Evolutionary conservation across 75 land plant genomes (phyloP), one percentile per base, ranked within the genome.

Genomic region (Pinus taeda): DNA sequence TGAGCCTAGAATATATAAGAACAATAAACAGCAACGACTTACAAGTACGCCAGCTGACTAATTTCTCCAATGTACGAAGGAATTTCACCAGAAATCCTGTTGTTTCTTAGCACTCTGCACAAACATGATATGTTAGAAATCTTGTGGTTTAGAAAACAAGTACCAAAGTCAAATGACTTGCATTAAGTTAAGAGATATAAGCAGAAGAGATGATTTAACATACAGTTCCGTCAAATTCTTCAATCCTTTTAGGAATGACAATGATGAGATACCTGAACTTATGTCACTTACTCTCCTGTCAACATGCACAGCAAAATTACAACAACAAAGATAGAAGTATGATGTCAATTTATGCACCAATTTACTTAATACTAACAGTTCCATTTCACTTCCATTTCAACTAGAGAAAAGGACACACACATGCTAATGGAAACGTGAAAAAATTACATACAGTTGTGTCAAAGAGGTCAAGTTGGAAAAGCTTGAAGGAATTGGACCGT

Each of bases 221-320:
- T 78, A 86, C 88, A 86, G 76, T 26, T 17, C 26, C 17, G n/a
- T 72, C 21, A 86, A 42, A 24, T 77, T 65, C 57, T 67, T 78
- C 85, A 86, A 75, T 33, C 76, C 61, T 72, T 42, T 80, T 15
- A 83, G 58, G 57, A 86, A 86, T 42, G 45, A 80, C 74, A 87
- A 64, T n/a, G 85, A 76, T 9, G 88, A 81, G 64, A 82, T 64
- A 11, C 77, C 89, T 70, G 81, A 79, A 4, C 76, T 72, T 74
- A 87, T 37, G 62, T 84, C 89, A 60, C 86, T 71, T 66, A 87
- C 76, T 70, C 81, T 76, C 85, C 89, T 87, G 65, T 29, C 12
- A 29, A 37, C 57, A 73, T 20, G 15, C 11, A 15, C 62, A 26
- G 21, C 15, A 24, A 45, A 71, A 22, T 63, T 62, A 57, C 13